Conservation (phyloP, 345 rosid genomes). For the Citrus reticulata region DNA sequence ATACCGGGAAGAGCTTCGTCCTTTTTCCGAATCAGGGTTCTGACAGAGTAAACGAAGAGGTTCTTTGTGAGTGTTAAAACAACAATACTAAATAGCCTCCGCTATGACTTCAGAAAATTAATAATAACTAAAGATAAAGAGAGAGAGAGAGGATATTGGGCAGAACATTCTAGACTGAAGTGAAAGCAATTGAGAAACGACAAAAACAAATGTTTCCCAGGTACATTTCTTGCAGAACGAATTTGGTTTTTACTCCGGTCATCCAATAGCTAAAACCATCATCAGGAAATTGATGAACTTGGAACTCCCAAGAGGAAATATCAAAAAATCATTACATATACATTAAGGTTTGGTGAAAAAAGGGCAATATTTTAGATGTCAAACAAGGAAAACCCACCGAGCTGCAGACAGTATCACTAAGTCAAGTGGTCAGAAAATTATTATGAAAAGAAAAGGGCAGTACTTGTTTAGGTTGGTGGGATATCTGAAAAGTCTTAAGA, state of each 20-base stretch:
- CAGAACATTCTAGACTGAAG: neutral
- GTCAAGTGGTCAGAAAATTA: neutral
- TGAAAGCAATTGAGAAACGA: neutral
- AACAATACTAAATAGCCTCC: neutral
- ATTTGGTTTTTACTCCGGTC: neutral
- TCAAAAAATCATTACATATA: neutral
- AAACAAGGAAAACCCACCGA: neutral
- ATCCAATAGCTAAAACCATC: neutral
- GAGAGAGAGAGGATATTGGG: neutral
- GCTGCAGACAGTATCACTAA: neutral
- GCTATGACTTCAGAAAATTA: neutral
- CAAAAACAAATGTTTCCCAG: neutral
- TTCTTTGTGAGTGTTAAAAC: neutral
- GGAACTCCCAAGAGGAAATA: neutral
- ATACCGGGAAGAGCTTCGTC: constrained; percentile 50
- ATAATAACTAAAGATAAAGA: neutral
- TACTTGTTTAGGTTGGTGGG: neutral
- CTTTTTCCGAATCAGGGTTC: constrained; percentile 51
- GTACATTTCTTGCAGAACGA: neutral
- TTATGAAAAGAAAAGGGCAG: neutral
- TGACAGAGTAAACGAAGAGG: constrained; percentile 23
- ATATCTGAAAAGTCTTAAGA: neutral
- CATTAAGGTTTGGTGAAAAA: neutral
- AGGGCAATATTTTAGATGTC: neutral
- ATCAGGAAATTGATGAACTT: neutral